Evolutionary conservation across 73 alveolate genomes (phyloP), one percentile per base, ranked within the genome.

Genomic region (Paramecium sexaurelia): DNA sequence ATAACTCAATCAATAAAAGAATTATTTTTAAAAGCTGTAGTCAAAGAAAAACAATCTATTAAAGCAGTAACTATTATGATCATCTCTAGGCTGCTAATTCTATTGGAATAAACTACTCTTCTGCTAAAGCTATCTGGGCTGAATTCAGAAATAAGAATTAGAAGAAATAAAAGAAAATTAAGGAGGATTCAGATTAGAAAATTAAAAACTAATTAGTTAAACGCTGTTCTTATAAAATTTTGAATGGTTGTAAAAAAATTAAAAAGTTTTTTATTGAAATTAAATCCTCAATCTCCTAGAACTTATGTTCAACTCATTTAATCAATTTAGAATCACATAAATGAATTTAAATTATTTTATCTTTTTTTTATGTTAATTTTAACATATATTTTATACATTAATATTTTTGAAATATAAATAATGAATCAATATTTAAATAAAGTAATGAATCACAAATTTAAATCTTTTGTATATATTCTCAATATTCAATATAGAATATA

Each of bases 91-190:
- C 90, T 24, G 90, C 90, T 24, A 5, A 78, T 22, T 17, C 41
- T 9, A 78, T 78, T 39, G 90, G 90, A 0, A 78, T 78, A 10
- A 78, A 78, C 24, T 78, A 78, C 41, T 78, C 90, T 29, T 78
- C 90, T 19, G 90, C 90, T 7, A 78, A 78, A 78, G 90, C 90
- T 7, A 78, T 78, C 15, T 78, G 90, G 90, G 90, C 90, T 78
- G 90, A 78, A 78, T 78, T 78, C 17, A 78, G 55, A 43, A 17
- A 19, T 7, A 78, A 78, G 35, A 26, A 78, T 36, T 7, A 43
- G 36, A 78, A 29, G 36, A 24, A 45, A 17, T 41, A 78, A 45
- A 43, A n/a, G 20, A 78, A 78, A 43, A 24, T 20, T n/a, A 22
- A 40, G 20, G 55, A 61, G 17, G 56, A 51, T 17, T 51, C 67